Conservation (phyloP, 2,329 filamentous ascomycete genomes). For the Calonectria fujianensis region DNA sequence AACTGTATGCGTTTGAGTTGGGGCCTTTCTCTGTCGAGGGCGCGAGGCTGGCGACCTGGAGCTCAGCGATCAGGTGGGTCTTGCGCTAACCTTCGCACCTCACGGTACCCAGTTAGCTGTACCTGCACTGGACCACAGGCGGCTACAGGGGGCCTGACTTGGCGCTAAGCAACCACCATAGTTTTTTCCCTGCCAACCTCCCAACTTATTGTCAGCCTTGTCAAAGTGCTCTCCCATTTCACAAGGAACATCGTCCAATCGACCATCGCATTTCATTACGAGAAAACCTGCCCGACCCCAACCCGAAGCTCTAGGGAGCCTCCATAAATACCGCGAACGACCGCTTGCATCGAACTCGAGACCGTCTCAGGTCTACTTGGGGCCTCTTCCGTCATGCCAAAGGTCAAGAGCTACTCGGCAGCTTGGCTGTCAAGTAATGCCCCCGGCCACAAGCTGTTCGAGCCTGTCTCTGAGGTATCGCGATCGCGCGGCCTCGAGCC, state of each 20-base stretch:
- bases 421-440: conserved; percentile 88
- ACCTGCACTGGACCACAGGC: conserved; percentile 34
- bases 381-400: conserved; percentile 79
- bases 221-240: neutral
- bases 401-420: conserved; percentile 89
- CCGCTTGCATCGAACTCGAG: conserved; percentile 32
- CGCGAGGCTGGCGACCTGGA: conserved; percentile 36
- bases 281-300: neutral
- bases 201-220: conserved; percentile 33
- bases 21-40: conserved; percentile 17
- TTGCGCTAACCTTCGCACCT: conserved; percentile 25
- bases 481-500: conserved; percentile 63
- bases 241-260: conserved; percentile 36
- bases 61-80: conserved; percentile 38
- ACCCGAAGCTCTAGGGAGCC: conserved; percentile 46
- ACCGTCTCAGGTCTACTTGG: conserved; percentile 12
- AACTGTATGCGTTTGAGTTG: conserved; percentile 9
- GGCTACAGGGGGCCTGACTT: conserved; percentile 25
- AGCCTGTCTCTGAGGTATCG: conserved; percentile 63
- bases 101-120: conserved; percentile 20
- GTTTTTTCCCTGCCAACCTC: conserved; percentile 42
- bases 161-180: conserved; percentile 33
- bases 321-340: conserved; percentile 3
- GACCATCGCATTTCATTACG: conserved; percentile 12
- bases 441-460: conserved; percentile 87